These are phyloP conservation scores for Rhizophagus sp. DNA, from an alignment of 192 early-diverging fungal species.

Conservation along the genomic window DNA sequence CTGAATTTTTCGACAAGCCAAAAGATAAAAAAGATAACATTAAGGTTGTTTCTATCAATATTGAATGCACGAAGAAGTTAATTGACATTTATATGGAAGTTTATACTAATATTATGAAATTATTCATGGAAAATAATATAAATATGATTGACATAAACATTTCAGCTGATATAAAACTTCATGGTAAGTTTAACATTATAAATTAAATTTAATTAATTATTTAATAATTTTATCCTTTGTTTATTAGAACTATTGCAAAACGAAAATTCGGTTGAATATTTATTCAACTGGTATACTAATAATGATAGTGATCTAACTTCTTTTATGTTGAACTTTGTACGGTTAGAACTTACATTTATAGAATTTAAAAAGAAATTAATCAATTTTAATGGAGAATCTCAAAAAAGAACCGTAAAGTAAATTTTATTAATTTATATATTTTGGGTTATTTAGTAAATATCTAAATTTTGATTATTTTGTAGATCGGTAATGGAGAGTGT, in stretches of 20 bases:
- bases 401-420: background rate
- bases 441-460: background rate
- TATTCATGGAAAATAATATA: background rate
- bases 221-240: background rate
- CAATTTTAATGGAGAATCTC: background rate
- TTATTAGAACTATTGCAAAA: background rate
- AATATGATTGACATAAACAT: background rate
- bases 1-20: background rate
- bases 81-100: background rate
- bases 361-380: background rate
- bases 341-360: background rate
- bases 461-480: background rate
- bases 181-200: constrained; percentile 23
- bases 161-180: background rate
- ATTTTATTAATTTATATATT: background rate
- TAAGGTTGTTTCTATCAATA: background rate
- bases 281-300: constrained; percentile 29
- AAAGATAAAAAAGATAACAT: too few species aligned
- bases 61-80: background rate
- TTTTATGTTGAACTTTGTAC: constrained; percentile 23
- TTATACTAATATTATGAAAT: background rate
- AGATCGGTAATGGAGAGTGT: background rate
- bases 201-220: background rate
- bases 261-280: background rate
- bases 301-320: constrained; percentile 34